Evolutionary conservation across 2,329 filamentous ascomycete genomes (phyloP).

Genomic region (Ceratocystis colombiana): DNA sequence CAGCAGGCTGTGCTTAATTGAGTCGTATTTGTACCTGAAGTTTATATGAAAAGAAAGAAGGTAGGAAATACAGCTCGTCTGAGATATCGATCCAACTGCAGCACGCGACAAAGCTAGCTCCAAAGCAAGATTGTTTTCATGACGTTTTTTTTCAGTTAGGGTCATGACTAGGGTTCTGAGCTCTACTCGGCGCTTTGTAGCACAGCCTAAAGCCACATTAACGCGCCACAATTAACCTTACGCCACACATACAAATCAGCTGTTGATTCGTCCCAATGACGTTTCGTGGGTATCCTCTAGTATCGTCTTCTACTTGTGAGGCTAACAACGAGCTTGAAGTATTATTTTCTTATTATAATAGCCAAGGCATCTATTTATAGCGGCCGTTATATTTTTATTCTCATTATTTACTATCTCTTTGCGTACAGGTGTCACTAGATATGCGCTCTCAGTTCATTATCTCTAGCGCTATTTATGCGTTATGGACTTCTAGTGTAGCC

Average conservation of each 20-base stretch:
- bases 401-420: neutral
- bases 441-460: constrained; percentile 22
- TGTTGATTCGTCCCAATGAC: neutral
- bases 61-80: neutral
- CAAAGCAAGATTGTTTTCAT: neutral
- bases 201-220: constrained; percentile 2
- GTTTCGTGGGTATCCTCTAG: neutral
- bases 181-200: neutral
- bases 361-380: neutral
- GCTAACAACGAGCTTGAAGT: neutral
- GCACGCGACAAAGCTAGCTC: neutral
- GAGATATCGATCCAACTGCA: neutral
- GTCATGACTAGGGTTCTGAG: neutral
- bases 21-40: neutral
- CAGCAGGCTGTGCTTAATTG: neutral
- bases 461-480: constrained; percentile 15
- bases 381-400: neutral
- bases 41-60: neutral
- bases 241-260: neutral
- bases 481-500: constrained; percentile 27
- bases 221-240: neutral
- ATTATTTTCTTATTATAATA: neutral
- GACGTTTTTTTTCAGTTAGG: neutral
- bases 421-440: neutral
- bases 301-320: neutral